Conservation (phyloP, 2,329 filamentous ascomycete genomes). For the Claviceps sorghi region DNA sequence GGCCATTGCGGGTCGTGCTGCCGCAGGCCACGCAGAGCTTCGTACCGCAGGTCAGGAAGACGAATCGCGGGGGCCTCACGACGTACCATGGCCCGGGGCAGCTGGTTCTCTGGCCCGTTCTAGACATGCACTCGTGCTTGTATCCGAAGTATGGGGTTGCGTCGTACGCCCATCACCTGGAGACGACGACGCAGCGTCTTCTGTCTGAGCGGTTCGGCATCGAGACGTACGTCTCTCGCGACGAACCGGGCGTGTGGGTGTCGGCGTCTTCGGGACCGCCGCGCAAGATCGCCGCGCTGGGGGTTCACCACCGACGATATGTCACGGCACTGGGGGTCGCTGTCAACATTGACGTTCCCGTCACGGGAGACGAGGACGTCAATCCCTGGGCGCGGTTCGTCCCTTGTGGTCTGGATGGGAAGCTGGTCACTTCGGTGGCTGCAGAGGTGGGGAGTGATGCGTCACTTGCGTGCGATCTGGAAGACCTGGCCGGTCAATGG, state of each 20-base stretch:
- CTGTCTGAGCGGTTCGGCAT: slow-evolving; percentile 45
- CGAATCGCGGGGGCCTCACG: slow-evolving; percentile 74
- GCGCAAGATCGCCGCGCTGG: slow-evolving; percentile 76
- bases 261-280: slow-evolving; percentile 13
- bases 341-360: slow-evolving; percentile 56
- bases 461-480: slow-evolving; percentile 14
- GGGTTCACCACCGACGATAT: slow-evolving; percentile 77
- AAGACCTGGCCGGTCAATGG: slow-evolving; percentile 18
- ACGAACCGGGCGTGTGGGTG: slow-evolving; percentile 79
- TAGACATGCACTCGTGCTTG: slow-evolving; percentile 53
- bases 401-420: slow-evolving; percentile 76
- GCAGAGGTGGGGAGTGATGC: slow-evolving; percentile 27
- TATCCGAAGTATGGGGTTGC: slow-evolving; percentile 52
- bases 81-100: slow-evolving; percentile 95
- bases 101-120: slow-evolving; percentile 76
- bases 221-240: slow-evolving; percentile 42
- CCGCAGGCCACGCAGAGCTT: slow-evolving; percentile 17
- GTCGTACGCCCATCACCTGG: slow-evolving; percentile 64
- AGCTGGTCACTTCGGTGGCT: slow-evolving; percentile 60
- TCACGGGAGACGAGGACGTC: slow-evolving; percentile 18
- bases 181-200: slow-evolving; percentile 57
- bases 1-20: slow-evolving; percentile 22
- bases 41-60: slow-evolving; percentile 49
- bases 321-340: slow-evolving; percentile 76
- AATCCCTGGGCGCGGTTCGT: slow-evolving; percentile 59